Base-by-base conservation (phyloP, 2,329 filamentous ascomycete genomes). In the Botrytis pseudocinerea region DNA sequence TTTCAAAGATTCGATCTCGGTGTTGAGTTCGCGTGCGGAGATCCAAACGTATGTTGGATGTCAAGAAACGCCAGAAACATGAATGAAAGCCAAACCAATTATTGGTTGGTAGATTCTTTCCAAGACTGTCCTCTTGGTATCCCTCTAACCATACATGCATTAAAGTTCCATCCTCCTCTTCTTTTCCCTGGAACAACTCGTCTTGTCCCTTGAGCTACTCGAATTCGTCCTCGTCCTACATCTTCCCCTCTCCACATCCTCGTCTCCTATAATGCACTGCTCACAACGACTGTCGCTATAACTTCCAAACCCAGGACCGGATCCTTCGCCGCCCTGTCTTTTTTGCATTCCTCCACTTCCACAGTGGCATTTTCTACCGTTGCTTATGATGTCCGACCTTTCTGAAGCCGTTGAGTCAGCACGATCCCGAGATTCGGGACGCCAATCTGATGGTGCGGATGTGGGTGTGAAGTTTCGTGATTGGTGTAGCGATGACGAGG, bases 181-280 rank as follows among this genome's bases (percentile, higher is more conserved):
- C 35, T 42, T 69, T 51, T 69, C 65, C n/a, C 35, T 69, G 14
- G 48, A 57, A 42, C 64, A 28, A 22, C 65, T 69, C 38, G 48
- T 44, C 18, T 69, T 69, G 25, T 69, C 48, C 38, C 65, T 57
- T 22, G 65, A 69, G 54, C 18, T 57, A 25, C 65, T 69, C 22
- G 48, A 69, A 59, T 69, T 69, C 18, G 65, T 69, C 48, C 65
- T 57, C 48, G 65, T 44, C 65, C 65, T 69, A 44, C 65, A 57
- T 69, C 65, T 42, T 44, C 65, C 65, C 38, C 65, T 69, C 46
- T 69, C 65, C 25, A 59, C 38, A 2, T n/a, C 65, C 10, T 69
- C 65, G 14, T 59, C 48, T 44, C 38, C 28, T 9, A 44, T 9
- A 6, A 57, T 69, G 9, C 65, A 42, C 48, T 44, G 65, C 48